Percentiles rank a stretch among this genome's conserved stretches.
phyloP scores from a whole-genome alignment of 2,329 filamentous ascomycete genomes.

The Fusarium proliferatum region DNA sequence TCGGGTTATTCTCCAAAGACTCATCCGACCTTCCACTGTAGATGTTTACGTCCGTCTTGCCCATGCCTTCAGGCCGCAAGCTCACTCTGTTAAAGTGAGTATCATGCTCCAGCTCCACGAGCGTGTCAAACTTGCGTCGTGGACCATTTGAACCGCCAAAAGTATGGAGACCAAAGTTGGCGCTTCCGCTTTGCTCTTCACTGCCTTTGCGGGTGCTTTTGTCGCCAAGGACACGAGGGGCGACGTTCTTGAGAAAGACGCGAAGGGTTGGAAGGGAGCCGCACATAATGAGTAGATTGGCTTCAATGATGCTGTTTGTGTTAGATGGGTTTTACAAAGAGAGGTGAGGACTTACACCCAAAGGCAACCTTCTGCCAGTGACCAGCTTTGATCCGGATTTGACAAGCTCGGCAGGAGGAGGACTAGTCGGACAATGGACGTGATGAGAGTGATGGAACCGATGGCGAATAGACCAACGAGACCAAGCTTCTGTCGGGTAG shows the following conservation, averaged over 20 bases:
- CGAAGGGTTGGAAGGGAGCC: constrained; percentile 8
- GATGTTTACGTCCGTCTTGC: background rate
- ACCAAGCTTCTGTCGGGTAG: background rate
- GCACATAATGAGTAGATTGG: constrained; percentile 12
- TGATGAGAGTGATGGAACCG: constrained; percentile 8
- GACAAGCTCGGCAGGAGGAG: background rate
- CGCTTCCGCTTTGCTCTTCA: background rate
- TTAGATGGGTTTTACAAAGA: rapidly evolving
- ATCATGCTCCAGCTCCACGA: constrained; percentile 13
- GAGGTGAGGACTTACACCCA: background rate
- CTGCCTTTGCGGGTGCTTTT: background rate
- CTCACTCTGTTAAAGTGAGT: background rate
- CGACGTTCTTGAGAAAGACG: constrained; percentile 12
- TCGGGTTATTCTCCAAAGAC: background rate
- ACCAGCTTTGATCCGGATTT: constrained; percentile 12
- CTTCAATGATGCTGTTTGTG: background rate
- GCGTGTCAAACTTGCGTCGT: constrained; percentile 9
- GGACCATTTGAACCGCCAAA: constrained; percentile 13
- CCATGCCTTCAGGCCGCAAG: background rate
- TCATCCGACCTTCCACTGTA: background rate
- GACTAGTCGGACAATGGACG: constrained; percentile 7
- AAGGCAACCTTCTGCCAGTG: constrained; percentile 9
- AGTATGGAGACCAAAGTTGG: background rate
- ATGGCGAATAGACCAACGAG: constrained; percentile 3
- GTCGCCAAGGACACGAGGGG: constrained; percentile 9